Percentiles rank a stretch among this genome's conserved stretches.
phyloP scores from a whole-genome alignment of 2,329 filamentous ascomycete species.

The Nectriaceae sp. region DNA sequence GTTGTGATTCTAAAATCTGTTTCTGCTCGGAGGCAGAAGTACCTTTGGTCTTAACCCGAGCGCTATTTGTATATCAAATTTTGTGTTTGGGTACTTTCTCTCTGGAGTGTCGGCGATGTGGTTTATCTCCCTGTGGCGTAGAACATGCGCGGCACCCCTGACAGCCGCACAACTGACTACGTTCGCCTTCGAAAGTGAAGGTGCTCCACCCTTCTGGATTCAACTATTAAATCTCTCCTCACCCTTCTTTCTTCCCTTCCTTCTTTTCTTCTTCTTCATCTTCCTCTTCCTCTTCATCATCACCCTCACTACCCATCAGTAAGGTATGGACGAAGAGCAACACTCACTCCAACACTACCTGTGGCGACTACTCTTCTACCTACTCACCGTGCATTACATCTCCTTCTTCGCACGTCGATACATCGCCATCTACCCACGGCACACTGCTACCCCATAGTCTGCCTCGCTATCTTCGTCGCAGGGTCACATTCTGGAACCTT shows the following conservation, averaged over 20 bases:
- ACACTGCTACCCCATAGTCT: too few species aligned
- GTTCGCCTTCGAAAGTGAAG: background rate
- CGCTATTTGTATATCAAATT: background rate
- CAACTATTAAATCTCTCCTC: conserved; percentile 13
- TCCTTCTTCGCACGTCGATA: too few species aligned
- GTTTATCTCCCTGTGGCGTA: background rate
- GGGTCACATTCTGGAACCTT: too few species aligned
- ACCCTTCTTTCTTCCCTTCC: background rate
- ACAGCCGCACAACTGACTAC: background rate
- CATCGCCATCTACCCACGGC: too few species aligned
- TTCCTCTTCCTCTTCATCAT: background rate
- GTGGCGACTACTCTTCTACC: too few species aligned
- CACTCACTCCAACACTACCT: too few species aligned
- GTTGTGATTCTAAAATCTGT: background rate
- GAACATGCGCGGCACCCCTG: background rate
- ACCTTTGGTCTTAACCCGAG: background rate
- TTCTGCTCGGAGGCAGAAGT: background rate
- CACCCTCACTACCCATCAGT: background rate
- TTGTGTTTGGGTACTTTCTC: background rate
- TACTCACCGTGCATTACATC: too few species aligned
- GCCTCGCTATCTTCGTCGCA: too few species aligned
- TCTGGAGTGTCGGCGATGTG: too few species aligned
- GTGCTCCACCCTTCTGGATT: conserved; percentile 8
- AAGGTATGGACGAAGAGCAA: too few species aligned
- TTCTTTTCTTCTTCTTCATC: conserved; percentile 5